phyloP scores from a whole-genome alignment of 2,329 filamentous ascomycete genomes.

The Colletotrichum phormii region DNA sequence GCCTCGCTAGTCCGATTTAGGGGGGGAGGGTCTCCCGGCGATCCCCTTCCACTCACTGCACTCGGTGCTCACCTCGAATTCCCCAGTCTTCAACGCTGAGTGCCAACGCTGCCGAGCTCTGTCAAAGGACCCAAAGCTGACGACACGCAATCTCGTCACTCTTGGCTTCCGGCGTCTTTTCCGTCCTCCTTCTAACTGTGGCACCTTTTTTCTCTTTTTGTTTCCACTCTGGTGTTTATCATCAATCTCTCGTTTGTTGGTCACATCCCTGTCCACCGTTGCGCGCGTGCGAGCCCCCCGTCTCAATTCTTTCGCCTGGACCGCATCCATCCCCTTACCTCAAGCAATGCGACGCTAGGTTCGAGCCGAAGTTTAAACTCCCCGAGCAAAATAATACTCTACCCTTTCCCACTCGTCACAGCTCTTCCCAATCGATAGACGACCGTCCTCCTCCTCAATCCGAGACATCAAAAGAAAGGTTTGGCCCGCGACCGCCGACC shows the following conservation, averaged over 20 bases:
- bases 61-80: conserved; percentile 8
- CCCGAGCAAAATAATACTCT: neutral
- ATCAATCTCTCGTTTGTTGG: neutral
- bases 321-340: neutral
- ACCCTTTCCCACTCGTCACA: neutral
- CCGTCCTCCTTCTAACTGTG: neutral
- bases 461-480: conserved; percentile 8
- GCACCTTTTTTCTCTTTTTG: neutral
- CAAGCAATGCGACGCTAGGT: conserved; percentile 35
- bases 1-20: conserved; percentile 36
- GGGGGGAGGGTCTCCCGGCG: conserved; percentile 24
- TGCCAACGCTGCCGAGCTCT: conserved; percentile 17
- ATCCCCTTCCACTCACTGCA: conserved; percentile 11
- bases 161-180: conserved; percentile 30
- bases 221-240: neutral
- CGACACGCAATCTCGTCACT: conserved; percentile 34
- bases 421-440: neutral
- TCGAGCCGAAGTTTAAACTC: conserved; percentile 25
- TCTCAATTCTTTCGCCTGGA: neutral
- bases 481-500: conserved; percentile 22
- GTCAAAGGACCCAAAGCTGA: conserved; percentile 7
- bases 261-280: neutral
- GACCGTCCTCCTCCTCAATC: neutral
- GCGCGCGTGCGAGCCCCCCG: neutral
- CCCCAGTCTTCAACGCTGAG: conserved; percentile 18